These are phyloP conservation scores for Scolecobasidium constrictum DNA, from an alignment of 2,329 filamentous ascomycete species.

Conservation along the genomic window DNA sequence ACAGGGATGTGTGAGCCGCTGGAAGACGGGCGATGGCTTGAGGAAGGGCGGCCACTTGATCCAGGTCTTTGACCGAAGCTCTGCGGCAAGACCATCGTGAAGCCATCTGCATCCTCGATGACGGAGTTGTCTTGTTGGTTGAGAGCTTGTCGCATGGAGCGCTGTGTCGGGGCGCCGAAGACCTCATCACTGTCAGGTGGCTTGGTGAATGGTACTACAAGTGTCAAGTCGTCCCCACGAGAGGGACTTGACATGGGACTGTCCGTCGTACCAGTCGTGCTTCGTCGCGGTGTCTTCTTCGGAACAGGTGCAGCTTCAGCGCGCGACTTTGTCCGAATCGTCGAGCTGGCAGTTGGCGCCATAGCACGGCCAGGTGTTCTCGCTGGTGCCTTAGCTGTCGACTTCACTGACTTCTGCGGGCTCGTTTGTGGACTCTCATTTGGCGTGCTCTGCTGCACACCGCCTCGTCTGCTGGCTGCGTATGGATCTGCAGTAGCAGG, in stretches of 20 bases:
- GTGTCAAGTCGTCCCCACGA: constrained; percentile 36
- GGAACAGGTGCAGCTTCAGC: constrained; percentile 3
- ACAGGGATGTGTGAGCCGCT: no score
- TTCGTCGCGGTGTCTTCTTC: constrained; percentile 15
- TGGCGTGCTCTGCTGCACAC: constrained; percentile 32
- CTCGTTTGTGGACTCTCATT: constrained; percentile 35
- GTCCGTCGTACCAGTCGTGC: constrained; percentile 12
- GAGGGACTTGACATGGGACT: constrained; percentile 23
- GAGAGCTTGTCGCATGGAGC: neutral
- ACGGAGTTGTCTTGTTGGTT: constrained; percentile 26
- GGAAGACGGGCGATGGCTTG: no score
- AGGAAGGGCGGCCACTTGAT: constrained; percentile 2
- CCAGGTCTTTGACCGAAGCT: constrained; percentile 3
- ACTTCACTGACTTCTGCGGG: constrained; percentile 20
- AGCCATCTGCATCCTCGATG: constrained; percentile 35
- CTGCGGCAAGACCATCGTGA: constrained; percentile 40
- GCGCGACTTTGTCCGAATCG: constrained; percentile 6
- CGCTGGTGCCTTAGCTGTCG: constrained; percentile 17
- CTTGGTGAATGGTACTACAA: constrained; percentile 32
- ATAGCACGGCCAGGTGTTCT: constrained; percentile 7
- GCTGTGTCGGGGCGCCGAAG: constrained; percentile 3
- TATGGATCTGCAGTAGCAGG: constrained; percentile 47
- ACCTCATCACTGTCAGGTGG: constrained; percentile 12
- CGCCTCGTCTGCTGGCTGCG: constrained; percentile 20
- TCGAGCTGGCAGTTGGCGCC: constrained; percentile 7